These are phyloP conservation scores for Beta corolliflora DNA, from an alignment of 179 eudicot genomes.

Conservation along the genomic window DNA sequence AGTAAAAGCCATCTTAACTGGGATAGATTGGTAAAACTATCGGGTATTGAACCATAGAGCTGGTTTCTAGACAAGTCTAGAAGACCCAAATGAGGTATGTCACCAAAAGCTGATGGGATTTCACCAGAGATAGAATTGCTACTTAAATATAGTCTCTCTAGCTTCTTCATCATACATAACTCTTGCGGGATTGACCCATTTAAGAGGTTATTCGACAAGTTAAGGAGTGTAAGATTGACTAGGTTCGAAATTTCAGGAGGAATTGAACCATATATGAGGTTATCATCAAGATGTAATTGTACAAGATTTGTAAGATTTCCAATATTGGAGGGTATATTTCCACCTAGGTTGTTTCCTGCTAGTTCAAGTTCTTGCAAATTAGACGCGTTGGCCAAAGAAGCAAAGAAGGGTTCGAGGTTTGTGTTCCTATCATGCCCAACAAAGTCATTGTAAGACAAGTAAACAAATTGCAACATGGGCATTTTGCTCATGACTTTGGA, in stretches of 20 bases:
- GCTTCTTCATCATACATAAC: slow-evolving; percentile 46
- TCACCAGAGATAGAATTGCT: slow-evolving; percentile 63
- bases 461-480: slow-evolving; percentile 59
- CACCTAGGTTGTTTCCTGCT: slow-evolving; percentile 68
- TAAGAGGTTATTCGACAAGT: slow-evolving; percentile 63
- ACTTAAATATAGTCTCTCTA: slow-evolving; percentile 69
- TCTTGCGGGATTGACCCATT: slow-evolving; percentile 65
- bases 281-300: slow-evolving; percentile 67
- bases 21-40: slow-evolving; percentile 57
- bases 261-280: slow-evolving; percentile 59
- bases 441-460: slow-evolving; percentile 70
- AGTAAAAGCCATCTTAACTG: slow-evolving; percentile 64
- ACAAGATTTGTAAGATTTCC: slow-evolving; percentile 58
- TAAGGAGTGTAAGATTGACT: slow-evolving; percentile 62
- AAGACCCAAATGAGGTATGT: slow-evolving; percentile 67
- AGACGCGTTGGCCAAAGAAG: slow-evolving; percentile 57
- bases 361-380: slow-evolving; percentile 75
- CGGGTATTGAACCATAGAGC: slow-evolving; percentile 65
- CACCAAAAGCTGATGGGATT: slow-evolving; percentile 58
- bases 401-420: slow-evolving; percentile 59
- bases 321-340: slow-evolving; percentile 51
- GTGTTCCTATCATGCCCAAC: slow-evolving; percentile 65
- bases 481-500: slow-evolving; percentile 40
- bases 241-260: slow-evolving; percentile 70
- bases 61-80: slow-evolving; percentile 67